Percentiles rank a stretch among this genome's conserved stretches.
phyloP scores from a whole-genome alignment of 73 alveolate genomes.

The Paramecium octaurelia region DNA sequence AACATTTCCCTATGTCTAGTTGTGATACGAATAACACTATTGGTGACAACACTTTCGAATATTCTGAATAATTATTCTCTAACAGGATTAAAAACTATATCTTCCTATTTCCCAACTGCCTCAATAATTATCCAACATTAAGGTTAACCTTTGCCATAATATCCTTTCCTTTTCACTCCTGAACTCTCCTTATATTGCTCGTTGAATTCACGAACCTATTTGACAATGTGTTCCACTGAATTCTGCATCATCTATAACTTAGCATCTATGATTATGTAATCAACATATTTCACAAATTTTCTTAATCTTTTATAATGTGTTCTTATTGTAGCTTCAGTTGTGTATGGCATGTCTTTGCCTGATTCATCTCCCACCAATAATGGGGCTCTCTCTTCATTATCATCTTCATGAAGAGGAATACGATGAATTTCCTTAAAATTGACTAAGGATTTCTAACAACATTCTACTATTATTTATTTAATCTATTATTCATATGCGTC shows the following conservation, averaged over 20 bases:
- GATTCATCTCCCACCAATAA: conserved; percentile 89
- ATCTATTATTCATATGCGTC: conserved; percentile 69
- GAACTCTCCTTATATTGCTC: background rate
- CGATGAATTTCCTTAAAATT: conserved; percentile 82
- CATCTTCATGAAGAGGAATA: conserved; percentile 75
- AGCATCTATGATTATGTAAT: conserved; percentile 89
- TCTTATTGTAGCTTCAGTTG: conserved; percentile 97
- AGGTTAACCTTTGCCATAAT: conserved; percentile 65
- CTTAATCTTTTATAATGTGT: conserved; percentile 93
- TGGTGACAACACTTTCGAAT: conserved; percentile 48
- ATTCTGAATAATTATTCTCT: conserved; percentile 33
- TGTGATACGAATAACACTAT: conserved; percentile 43
- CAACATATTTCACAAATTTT: conserved; percentile 91
- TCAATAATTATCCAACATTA: conserved; percentile 64
- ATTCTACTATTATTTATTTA: conserved; percentile 63
- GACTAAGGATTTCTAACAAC: conserved; percentile 79
- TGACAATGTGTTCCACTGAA: conserved; percentile 45
- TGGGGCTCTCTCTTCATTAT: conserved; percentile 76
- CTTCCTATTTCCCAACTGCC: conserved; percentile 23
- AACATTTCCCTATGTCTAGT: conserved; percentile 65
- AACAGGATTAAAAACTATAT: conserved; percentile 31
- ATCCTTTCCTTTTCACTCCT: conserved; percentile 51
- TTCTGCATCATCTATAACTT: conserved; percentile 67
- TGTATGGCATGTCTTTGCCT: conserved; percentile 89
- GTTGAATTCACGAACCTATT: background rate